Evolutionary conservation across 495 filamentous ascomycete genomes (phyloP).

Genomic region (Neurospora sp.): DNA sequence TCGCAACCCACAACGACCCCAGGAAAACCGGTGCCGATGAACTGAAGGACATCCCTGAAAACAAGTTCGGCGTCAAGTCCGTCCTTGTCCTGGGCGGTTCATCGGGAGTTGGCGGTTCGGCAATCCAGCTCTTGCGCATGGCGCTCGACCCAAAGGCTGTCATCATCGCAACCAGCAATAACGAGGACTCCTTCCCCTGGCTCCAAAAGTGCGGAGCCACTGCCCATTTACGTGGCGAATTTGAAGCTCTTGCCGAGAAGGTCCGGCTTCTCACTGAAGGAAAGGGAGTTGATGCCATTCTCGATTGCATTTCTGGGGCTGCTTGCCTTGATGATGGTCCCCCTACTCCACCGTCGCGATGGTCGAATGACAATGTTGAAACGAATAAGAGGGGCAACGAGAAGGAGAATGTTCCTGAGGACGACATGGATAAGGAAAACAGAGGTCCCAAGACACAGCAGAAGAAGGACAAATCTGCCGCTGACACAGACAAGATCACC

Average conservation of each 20-base stretch:
- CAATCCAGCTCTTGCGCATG: conserved; percentile 31
- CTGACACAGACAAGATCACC: background rate
- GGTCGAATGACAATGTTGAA: background rate
- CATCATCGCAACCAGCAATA: conserved; percentile 23
- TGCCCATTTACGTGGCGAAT: conserved; percentile 21
- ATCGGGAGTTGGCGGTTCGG: conserved; percentile 29
- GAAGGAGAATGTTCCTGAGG: too few species aligned
- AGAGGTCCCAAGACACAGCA: too few species aligned
- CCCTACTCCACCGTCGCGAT: background rate
- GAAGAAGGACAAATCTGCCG: background rate
- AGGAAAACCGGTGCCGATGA: background rate
- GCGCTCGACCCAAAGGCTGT: conserved; percentile 19
- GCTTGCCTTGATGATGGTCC: background rate
- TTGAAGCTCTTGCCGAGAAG: background rate
- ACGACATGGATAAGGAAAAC: too few species aligned
- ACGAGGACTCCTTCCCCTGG: conserved; percentile 18
- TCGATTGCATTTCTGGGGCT: conserved; percentile 23
- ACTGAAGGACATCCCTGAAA: background rate
- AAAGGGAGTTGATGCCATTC: conserved; percentile 31
- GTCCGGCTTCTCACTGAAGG: conserved; percentile 2
- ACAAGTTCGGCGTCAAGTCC: conserved; percentile 8
- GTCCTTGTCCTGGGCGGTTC: conserved; percentile 35
- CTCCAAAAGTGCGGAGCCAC: conserved; percentile 2
- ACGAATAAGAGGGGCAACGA: background rate
- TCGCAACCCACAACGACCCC: background rate